Evolutionary conservation across 345 rosid genomes (phyloP).

Genomic region (Melaleuca alternifolia): DNA sequence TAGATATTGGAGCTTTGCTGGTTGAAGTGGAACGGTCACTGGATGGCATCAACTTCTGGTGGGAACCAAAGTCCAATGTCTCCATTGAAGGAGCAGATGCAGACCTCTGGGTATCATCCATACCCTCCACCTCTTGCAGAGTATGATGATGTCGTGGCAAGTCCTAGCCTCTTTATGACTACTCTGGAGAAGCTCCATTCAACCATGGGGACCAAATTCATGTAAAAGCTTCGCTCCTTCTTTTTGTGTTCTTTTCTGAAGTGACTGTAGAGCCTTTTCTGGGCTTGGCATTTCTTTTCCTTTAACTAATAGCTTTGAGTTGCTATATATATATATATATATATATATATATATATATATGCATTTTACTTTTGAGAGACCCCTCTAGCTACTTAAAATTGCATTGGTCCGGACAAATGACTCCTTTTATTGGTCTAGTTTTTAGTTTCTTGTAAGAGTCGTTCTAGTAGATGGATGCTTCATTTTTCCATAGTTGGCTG

Average conservation of each 20-base stretch:
- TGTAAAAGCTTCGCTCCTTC: slow-evolving; percentile 31
- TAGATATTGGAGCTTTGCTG: background rate
- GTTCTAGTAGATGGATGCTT: background rate
- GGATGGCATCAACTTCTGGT: slow-evolving; percentile 85
- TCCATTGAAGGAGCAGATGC: slow-evolving; percentile 24
- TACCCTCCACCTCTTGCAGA: slow-evolving; percentile 55
- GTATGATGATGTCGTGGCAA: slow-evolving; percentile 56
- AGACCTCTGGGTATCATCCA: slow-evolving; percentile 14
- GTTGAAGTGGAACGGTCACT: background rate
- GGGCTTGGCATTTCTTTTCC: background rate
- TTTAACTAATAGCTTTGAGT: background rate
- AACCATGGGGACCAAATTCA: slow-evolving; percentile 79
- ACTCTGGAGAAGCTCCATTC: slow-evolving; percentile 78
- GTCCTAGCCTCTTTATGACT: slow-evolving; percentile 51
- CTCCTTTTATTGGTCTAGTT: background rate
- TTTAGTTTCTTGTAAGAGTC: background rate
- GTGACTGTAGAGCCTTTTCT: background rate
- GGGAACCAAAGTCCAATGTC: slow-evolving; percentile 45
- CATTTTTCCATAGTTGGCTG: background rate
- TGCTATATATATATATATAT: no score
- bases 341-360: no score
- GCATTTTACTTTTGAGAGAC: background rate
- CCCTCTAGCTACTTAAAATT: background rate
- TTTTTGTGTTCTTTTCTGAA: background rate
- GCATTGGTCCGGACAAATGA: background rate